phyloP scores from a whole-genome alignment of 164 flowering plant species.

The Piper betle region DNA sequence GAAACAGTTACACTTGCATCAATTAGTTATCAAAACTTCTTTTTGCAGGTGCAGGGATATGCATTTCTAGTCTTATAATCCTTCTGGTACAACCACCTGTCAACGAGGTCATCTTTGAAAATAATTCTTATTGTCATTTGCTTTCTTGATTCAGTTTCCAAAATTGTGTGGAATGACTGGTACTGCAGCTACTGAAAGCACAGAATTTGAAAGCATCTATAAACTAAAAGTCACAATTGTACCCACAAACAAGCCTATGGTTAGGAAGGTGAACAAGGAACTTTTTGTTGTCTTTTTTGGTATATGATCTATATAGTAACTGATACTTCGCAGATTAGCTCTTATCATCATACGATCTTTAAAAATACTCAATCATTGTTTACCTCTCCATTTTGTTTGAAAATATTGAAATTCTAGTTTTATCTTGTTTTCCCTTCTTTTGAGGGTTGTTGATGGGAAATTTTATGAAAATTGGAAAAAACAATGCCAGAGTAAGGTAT shows the following conservation, averaged over 20 bases:
- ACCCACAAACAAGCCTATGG: slow-evolving; percentile 97
- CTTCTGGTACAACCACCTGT: background rate
- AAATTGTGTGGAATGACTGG: slow-evolving; percentile 99
- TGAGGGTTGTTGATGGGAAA: too few relatives aligned
- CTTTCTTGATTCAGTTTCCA: slow-evolving; percentile 52
- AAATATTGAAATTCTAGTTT: too few relatives aligned
- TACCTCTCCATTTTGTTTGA: too few relatives aligned
- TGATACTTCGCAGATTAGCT: too few relatives aligned
- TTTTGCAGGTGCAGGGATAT: slow-evolving; percentile 61
- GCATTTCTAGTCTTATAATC: slow-evolving; percentile 1
- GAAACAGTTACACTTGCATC: slow-evolving; percentile 95
- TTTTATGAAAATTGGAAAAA: too few relatives aligned
- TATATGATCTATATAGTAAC: background rate
- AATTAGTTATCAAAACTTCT: slow-evolving; percentile 96
- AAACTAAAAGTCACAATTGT: slow-evolving; percentile 96
- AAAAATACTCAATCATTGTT: too few relatives aligned
- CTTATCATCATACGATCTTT: too few relatives aligned
- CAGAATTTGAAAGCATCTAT: slow-evolving; percentile 97
- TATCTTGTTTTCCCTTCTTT: too few relatives aligned
- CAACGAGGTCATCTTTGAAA: background rate
- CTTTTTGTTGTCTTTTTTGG: slow-evolving; percentile 3
- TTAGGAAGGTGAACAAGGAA: slow-evolving; percentile 58
- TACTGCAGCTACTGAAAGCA: slow-evolving; percentile 94
- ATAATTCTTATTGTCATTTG: slow-evolving; percentile 7
- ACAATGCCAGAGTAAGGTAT: too few relatives aligned